These are phyloP conservation scores for Phylloporus scabripes DNA, from an alignment of 768 basidiomycete genomes.

Conservation along the genomic window DNA sequence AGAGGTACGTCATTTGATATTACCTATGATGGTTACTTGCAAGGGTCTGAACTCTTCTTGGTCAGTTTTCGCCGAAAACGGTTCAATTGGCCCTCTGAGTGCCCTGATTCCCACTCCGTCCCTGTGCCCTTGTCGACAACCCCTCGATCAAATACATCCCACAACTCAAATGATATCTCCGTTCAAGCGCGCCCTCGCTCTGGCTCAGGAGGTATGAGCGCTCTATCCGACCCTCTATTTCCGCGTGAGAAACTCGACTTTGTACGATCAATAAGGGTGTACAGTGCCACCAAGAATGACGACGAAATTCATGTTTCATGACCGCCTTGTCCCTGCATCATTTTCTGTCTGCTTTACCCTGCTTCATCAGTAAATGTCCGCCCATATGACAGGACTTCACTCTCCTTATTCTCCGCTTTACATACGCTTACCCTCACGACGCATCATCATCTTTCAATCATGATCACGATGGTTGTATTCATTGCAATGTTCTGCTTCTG, in stretches of 20 bases:
- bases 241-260: constrained; percentile 40
- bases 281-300: constrained; percentile 42
- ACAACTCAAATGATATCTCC: constrained; percentile 15
- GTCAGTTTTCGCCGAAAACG: constrained; percentile 60
- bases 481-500: constrained; percentile 5
- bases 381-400: constrained; percentile 14
- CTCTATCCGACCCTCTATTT: constrained; percentile 22
- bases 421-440: not conserved
- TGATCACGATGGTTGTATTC: constrained; percentile 14
- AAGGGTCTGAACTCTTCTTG: constrained; percentile 5
- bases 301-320: constrained; percentile 23
- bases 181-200: constrained; percentile 8
- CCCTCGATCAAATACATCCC: constrained; percentile 18
- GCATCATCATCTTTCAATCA: constrained; percentile 1
- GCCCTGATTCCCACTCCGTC: constrained; percentile 27
- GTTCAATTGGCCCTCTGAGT: constrained; percentile 61
- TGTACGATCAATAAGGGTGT: constrained; percentile 49
- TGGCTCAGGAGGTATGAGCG: constrained; percentile 11
- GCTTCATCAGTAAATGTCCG: constrained; percentile 6
- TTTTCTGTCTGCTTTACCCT: not conserved
- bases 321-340: constrained; percentile 3
- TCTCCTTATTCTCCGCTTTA: constrained; percentile 10
- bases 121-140: constrained; percentile 18
- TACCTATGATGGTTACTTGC: not conserved
- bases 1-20: constrained; percentile 24